Conservation (phyloP, 192 early-diverging fungal species). For the Piromyces sp. region DNA sequence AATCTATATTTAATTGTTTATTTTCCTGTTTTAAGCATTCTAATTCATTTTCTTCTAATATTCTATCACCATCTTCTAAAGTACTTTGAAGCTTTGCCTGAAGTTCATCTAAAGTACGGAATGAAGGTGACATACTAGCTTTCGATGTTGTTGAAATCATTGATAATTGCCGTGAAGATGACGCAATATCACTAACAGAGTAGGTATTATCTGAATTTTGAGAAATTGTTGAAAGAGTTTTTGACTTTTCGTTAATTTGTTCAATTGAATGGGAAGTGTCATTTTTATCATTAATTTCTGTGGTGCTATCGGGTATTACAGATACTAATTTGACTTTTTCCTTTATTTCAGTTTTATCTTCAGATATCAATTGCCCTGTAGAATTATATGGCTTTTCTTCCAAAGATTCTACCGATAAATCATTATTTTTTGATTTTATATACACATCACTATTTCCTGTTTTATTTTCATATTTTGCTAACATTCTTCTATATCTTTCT, state of each 20-base stretch:
- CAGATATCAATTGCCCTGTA: not conserved
- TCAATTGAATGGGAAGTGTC: not conserved
- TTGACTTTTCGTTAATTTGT: not conserved
- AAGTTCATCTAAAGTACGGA: not conserved
- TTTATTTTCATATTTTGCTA: not conserved
- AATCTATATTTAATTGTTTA: not conserved
- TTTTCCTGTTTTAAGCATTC: not conserved
- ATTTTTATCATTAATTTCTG: not conserved
- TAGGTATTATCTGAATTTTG: not conserved
- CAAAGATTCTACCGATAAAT: not conserved
- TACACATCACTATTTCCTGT: not conserved
- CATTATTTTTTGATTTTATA: not conserved
- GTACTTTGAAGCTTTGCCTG: not conserved
- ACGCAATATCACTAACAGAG: not conserved
- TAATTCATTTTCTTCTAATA: not conserved
- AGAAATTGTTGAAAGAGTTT: not conserved
- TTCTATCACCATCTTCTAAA: not conserved
- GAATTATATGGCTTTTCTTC: not conserved
- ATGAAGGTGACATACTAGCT: not conserved
- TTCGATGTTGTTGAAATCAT: not conserved
- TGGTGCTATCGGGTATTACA: not conserved
- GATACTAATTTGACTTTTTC: not conserved
- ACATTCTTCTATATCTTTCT: not conserved
- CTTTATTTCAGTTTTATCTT: not conserved
- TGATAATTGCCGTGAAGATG: not conserved